Conservation (phyloP, 1,284 basidiomycete genomes). For the Gastroboletus turbinatus region DNA sequence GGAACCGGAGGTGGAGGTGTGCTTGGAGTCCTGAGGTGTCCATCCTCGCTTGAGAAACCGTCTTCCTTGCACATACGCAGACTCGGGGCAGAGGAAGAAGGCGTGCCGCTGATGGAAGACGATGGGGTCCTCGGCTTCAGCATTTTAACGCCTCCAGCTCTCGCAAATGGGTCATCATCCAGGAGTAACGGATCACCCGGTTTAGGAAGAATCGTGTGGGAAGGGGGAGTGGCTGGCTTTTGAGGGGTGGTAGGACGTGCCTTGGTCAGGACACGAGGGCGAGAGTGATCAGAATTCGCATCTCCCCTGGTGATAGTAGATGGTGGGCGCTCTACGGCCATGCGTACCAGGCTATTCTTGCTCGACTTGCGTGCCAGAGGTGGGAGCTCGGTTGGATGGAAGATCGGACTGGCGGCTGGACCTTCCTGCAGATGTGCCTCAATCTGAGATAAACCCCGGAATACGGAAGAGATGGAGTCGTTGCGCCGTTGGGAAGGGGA, state of each 20-base stretch:
- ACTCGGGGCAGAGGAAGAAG: neutral
- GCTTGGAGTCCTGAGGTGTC: conserved; percentile 2
- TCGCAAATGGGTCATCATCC: conserved; percentile 61
- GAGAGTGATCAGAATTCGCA: conserved; percentile 5
- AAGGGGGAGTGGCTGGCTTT: conserved; percentile 9
- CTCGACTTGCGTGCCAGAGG: conserved; percentile 19
- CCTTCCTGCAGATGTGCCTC: conserved; percentile 4
- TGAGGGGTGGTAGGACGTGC: conserved; percentile 31
- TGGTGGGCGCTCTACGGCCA: conserved; percentile 12
- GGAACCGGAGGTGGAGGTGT: conserved; percentile 4
- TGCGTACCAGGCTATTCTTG: conserved; percentile 12
- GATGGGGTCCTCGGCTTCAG: conserved; percentile 20
- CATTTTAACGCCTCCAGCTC: conserved; percentile 48
- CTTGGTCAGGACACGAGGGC: conserved; percentile 33
- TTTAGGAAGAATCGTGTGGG: conserved; percentile 4
- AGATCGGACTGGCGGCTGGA: neutral
- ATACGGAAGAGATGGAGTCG: conserved; percentile 2
- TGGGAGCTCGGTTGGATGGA: conserved; percentile 12
- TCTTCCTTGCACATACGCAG: conserved; percentile 5
- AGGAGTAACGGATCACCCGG: conserved; percentile 33
- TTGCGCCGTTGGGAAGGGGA: conserved; percentile 3
- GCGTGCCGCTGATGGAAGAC: conserved; percentile 11
- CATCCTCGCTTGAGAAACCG: conserved; percentile 10
- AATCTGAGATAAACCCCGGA: neutral
- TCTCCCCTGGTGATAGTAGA: conserved; percentile 13